Base-by-base conservation (phyloP, 75 land plant species). In the Adiantum capillusveneris region DNA sequence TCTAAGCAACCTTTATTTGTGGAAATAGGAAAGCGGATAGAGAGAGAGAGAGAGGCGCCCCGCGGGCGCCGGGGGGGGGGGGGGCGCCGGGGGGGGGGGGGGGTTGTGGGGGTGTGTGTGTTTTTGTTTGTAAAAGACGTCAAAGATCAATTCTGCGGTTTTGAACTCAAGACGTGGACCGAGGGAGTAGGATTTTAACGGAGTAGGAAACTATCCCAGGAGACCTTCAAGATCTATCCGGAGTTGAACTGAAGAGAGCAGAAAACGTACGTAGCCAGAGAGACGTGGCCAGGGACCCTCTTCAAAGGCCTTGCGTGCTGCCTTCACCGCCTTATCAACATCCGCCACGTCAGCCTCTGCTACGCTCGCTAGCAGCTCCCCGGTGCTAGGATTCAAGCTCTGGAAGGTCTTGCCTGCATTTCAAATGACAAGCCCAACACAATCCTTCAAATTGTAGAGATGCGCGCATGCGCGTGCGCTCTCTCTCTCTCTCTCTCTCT, bases 321-420 rank as follows among this genome's bases (percentile, higher is more conserved):
- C 78, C 30, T 70, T 70, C 26, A 75, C 78, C 5, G 78, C 78
- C 26, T 70, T 19, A 53, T 84, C 84, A 42, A 84, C 63, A 43
- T 84, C 88, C 46, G 74, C 84, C 48, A 75, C 71, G 37, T 69
- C 81, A 1, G 81, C 88, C 37, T 71, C 84, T 1, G 88, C 81
- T 7, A 84, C 44, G 0, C 41, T 65, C 1, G 74, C 64, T 2
- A 70, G 59, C 63, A 65, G 64, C 17, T 75, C 78, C 16, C 65
- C 78, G 1, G 48, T 59, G 18, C 78, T 26, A 1, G 78, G 78
- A 45, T 75, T 74, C 0, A 46, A 29, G 21, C 74, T 70, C 27
- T 75, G 74, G 20, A 75, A 75, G 21, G 67, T 69, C 19, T 69
- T 69, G 25, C 74, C 78, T 75, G 77, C n/a, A n/a, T 11, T 51